Percentiles rank a stretch among this genome's conserved stretches.
Conservation (phyloP, 225 moss, liverwort and hornwort species). For the Antitrichia curtipendula region DNA sequence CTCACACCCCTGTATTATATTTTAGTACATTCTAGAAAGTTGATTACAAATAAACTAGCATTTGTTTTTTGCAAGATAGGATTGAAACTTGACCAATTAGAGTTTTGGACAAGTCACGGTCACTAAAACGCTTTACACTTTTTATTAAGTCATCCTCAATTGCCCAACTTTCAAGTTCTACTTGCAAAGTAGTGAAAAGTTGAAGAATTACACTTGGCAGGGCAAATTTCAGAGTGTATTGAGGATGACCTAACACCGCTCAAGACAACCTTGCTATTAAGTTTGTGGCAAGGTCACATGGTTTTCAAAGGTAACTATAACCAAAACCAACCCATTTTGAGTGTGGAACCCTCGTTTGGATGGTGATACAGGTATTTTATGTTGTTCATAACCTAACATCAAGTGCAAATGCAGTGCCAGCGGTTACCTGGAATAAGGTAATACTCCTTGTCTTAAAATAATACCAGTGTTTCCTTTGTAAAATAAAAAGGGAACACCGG, state of each 20-base stretch:
- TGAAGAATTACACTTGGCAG: background rate
- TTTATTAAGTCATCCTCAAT: too few species aligned
- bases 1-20: background rate
- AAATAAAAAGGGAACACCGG: too few species aligned
- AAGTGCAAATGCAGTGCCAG: too few species aligned
- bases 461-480: too few species aligned
- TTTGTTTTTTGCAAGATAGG: background rate
- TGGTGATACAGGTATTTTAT: too few species aligned
- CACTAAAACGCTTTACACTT: background rate
- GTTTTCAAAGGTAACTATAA: background rate
- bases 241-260: background rate
- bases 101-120: accelerated
- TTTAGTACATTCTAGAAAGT: too few species aligned
- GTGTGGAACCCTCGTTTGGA: background rate
- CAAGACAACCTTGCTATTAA: background rate
- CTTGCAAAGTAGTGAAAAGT: too few species aligned
- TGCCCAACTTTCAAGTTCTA: background rate
- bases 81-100: background rate
- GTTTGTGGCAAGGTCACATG: background rate
- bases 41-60: accelerated
- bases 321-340: background rate
- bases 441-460: too few species aligned
- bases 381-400: too few species aligned
- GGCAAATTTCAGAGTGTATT: background rate
- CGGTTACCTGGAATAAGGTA: background rate